Conservation (phyloP, 768 basidiomycete species). For the Amanita molliuscula region DNA sequence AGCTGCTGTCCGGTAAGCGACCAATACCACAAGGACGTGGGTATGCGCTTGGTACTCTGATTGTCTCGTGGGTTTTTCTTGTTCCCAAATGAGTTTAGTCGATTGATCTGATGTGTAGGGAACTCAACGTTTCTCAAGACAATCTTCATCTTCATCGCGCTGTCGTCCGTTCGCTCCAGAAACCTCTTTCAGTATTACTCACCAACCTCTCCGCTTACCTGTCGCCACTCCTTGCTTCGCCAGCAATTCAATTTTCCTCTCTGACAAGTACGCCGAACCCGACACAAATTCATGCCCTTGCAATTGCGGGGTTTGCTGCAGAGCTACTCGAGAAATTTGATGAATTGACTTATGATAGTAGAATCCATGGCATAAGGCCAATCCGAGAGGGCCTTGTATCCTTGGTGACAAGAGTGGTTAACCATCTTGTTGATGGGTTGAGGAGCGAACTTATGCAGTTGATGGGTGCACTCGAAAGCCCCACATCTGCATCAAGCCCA, state of each 20-base stretch:
- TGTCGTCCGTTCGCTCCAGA: slow-evolving; percentile 62
- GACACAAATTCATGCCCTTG: slow-evolving; percentile 63
- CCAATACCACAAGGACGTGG: slow-evolving; percentile 73
- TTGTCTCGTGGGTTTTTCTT: slow-evolving; percentile 49
- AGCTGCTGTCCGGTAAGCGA: slow-evolving; percentile 53
- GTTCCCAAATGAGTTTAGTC: slow-evolving; percentile 8
- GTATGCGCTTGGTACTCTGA: slow-evolving; percentile 51
- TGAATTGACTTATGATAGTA: slow-evolving; percentile 44
- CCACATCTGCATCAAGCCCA: slow-evolving; percentile 24
- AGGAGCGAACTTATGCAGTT: slow-evolving; percentile 51
- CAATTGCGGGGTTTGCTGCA: slow-evolving; percentile 57
- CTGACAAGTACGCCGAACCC: slow-evolving; percentile 46
- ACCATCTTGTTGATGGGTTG: slow-evolving; percentile 53
- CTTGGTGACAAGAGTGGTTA: slow-evolving; percentile 53
- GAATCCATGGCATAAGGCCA: slow-evolving; percentile 58
- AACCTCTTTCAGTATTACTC: slow-evolving; percentile 66
- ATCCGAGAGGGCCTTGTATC: slow-evolving; percentile 66
- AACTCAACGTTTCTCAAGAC: slow-evolving; percentile 53
- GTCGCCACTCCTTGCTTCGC: slow-evolving; percentile 54
- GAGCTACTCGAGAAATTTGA: slow-evolving; percentile 69
- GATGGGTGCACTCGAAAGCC: slow-evolving; percentile 50
- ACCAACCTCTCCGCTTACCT: slow-evolving; percentile 61
- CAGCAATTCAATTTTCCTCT: slow-evolving; percentile 43
- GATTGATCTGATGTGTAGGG: slow-evolving; percentile 31
- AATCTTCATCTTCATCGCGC: slow-evolving; percentile 60